phyloP scores from a whole-genome alignment of 2,329 filamentous ascomycete species.

The Lojkania enalia region DNA sequence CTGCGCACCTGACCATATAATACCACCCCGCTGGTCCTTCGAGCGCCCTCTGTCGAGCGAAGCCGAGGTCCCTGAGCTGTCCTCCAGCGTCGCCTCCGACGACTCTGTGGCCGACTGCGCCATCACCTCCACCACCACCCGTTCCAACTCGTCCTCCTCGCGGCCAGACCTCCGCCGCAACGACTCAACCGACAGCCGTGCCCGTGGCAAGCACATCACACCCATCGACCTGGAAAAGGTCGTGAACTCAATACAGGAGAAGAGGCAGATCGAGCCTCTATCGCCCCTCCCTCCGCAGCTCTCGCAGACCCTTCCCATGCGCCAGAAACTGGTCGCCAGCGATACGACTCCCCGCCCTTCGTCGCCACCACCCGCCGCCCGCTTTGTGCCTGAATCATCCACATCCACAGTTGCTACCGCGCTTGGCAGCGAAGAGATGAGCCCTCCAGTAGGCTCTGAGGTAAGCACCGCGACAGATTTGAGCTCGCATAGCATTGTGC shows the following conservation, averaged over 20 bases:
- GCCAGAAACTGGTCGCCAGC: slow-evolving; percentile 18
- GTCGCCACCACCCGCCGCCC: slow-evolving; percentile 47
- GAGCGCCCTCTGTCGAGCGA: slow-evolving; percentile 30
- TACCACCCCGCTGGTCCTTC: slow-evolving; percentile 40
- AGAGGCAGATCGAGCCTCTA: slow-evolving; percentile 67
- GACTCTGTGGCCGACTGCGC: slow-evolving; percentile 44
- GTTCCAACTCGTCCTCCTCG: slow-evolving; percentile 55
- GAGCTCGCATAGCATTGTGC: slow-evolving; percentile 71
- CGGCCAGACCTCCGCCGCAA: slow-evolving; percentile 70
- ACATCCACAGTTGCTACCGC: slow-evolving; percentile 58
- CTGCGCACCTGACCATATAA: slow-evolving; percentile 64
- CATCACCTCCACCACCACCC: slow-evolving; percentile 54
- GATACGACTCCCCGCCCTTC: slow-evolving; percentile 50
- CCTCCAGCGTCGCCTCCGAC: slow-evolving; percentile 52
- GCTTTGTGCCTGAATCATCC: slow-evolving; percentile 62
- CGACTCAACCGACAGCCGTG: slow-evolving; percentile 71
- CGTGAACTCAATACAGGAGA: slow-evolving; percentile 88
- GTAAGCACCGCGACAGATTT: slow-evolving; percentile 65
- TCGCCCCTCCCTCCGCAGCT: slow-evolving; percentile 51
- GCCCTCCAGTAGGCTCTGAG: slow-evolving; percentile 56
- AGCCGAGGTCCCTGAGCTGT: slow-evolving; percentile 49
- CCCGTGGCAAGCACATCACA: slow-evolving; percentile 85
- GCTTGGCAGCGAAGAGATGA: slow-evolving; percentile 47
- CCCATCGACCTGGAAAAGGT: slow-evolving; percentile 91
- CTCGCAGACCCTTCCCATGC: slow-evolving; percentile 25